phyloP scores from a whole-genome alignment of 495 filamentous ascomycete species.

The Schizothecium vesticola region DNA sequence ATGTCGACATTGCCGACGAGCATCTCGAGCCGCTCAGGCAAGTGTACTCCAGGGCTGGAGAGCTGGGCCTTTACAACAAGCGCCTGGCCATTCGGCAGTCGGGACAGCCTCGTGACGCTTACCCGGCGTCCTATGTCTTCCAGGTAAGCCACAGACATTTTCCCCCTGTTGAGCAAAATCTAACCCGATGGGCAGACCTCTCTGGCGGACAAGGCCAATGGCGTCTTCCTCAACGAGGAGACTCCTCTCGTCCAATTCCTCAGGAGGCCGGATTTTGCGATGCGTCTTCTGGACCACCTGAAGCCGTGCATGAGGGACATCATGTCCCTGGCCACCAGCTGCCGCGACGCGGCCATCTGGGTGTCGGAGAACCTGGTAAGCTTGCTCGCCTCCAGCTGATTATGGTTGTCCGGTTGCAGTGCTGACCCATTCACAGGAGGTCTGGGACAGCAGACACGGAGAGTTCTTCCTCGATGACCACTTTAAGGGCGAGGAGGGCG shows the following conservation, averaged over 20 bases:
- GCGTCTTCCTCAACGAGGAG: background rate
- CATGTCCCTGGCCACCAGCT: conserved; percentile 13
- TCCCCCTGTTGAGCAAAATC: background rate
- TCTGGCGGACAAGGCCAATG: background rate
- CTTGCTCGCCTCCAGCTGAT: background rate
- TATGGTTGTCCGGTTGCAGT: background rate
- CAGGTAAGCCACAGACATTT: background rate
- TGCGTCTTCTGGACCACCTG: background rate
- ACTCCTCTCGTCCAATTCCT: conserved; percentile 5
- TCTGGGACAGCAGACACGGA: conserved; percentile 13
- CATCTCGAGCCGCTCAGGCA: background rate
- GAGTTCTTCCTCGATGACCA: background rate
- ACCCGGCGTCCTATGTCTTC: background rate
- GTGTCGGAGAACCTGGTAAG: background rate
- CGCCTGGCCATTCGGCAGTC: background rate
- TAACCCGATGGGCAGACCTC: background rate
- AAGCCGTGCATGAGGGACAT: conserved; percentile 15
- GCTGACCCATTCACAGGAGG: background rate
- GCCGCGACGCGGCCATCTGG: background rate
- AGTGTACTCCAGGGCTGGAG: background rate
- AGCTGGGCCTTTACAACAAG: background rate
- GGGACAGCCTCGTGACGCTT: background rate
- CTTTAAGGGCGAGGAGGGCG: background rate
- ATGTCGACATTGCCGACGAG: background rate
- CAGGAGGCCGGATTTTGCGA: conserved; percentile 3